These are phyloP conservation scores for Lentinula edodes DNA, from an alignment of 768 basidiomycete genomes.

Conservation along the genomic window DNA sequence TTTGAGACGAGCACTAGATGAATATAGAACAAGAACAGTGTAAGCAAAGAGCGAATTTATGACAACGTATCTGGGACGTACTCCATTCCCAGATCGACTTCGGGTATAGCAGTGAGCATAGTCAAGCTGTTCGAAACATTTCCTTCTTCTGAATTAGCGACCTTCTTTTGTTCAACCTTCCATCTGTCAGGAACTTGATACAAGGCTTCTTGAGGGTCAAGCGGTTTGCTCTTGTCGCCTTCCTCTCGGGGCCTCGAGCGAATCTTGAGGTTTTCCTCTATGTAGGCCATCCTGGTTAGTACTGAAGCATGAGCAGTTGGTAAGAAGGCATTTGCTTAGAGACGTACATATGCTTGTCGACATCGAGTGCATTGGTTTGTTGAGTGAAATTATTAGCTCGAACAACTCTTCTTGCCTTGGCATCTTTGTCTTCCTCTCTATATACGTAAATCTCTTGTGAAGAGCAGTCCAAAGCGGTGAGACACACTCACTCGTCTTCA, in stretches of 20 bases:
- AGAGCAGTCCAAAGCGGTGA: neutral
- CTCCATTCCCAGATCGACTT: constrained; percentile 99
- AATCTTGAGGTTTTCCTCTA: constrained; percentile 87
- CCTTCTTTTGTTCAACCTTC: constrained; percentile 52
- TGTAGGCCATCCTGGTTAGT: constrained; percentile 83
- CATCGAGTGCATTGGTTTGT: constrained; percentile 92
- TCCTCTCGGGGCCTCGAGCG: constrained; percentile 53
- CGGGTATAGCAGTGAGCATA: constrained; percentile 97
- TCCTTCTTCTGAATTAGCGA: constrained; percentile 69
- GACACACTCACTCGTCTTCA: constrained; percentile 54
- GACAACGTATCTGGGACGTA: constrained; percentile 37
- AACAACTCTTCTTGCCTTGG: constrained; percentile 68
- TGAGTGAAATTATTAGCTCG: constrained; percentile 93
- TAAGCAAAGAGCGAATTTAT: neutral
- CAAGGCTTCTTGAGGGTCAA: constrained; percentile 76
- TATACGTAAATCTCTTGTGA: neutral
- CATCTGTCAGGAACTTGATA: constrained; percentile 67
- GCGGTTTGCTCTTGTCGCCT: constrained; percentile 36
- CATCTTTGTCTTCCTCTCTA: constrained; percentile 62
- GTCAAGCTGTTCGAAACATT: constrained; percentile 89
- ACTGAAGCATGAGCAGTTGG: neutral
- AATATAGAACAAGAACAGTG: neutral
- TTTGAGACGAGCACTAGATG: constrained; percentile 71
- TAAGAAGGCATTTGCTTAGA: neutral
- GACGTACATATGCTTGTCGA: constrained; percentile 95